Base-by-base conservation (phyloP, 1,139 yeast species). In the Debaryomyces nepalensis region DNA sequence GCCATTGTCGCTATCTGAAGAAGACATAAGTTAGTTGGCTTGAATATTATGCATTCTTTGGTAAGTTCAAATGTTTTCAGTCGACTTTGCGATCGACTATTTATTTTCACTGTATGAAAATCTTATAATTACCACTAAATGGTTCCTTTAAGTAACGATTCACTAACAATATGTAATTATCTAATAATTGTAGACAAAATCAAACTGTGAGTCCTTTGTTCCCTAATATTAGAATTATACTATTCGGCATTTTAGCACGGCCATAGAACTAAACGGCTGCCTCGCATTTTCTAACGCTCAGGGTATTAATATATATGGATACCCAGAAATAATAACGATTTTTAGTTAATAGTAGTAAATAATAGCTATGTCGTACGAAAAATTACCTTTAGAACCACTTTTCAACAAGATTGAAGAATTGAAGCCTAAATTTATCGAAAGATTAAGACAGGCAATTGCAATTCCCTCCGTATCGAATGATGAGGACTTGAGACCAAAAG, bases 381-480 rank as follows among this genome's bases (percentile, higher is more conserved):
- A 71, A 50, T 63, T 73, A 48, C 70, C 70, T 34, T 64, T 74
- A 47, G 70, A 73, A 41, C 72, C 75, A 16, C 64, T 73, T 49
- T 84, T 82, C 62, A 64, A 68, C 29, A 80, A 82, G 57, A 82
- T 87, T 54, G 88, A 84, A 52, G 86, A 81, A 57, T 75, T 84
- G 59, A 81, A 84, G 60, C 87, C 89, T 2, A 66, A 73, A 45
- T 86, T 83, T 69, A 80, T 87, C 51, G 71, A 78, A 46, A 74
- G 95, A 54, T 76, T 93, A 48, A 68, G 81, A 37, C 74, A 84
- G 44, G 97, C 97, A 9, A 91, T 95, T 39, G 87, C 90, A 45
- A 95, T 93, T 55, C 95, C 96, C 39, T 91, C 98, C 4, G 97
- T 95, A 29, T 90, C 98, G 6, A 83, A 90, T 27, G 99, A 93